Conservation (phyloP, 768 basidiomycete species). For the Sutorius australiensis region DNA sequence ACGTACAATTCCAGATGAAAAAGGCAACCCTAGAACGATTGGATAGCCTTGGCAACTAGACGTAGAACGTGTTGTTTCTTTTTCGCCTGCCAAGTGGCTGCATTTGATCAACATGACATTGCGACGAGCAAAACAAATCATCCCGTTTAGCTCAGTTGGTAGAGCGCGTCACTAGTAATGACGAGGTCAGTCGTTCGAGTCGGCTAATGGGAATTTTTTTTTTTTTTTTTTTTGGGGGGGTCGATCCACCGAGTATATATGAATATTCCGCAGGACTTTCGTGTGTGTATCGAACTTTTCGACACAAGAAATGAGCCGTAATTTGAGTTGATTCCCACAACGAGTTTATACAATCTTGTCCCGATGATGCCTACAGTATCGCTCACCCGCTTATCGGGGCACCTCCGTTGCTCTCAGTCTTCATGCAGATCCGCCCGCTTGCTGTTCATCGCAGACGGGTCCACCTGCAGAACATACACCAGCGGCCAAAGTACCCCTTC, state of each 20-base stretch:
- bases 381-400: conserved; percentile 6
- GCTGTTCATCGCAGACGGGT: background rate
- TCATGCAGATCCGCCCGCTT: background rate
- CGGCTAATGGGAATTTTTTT: conserved; percentile 44
- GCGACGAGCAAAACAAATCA: background rate
- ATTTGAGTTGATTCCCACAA: conserved; percentile 8
- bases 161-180: conserved; percentile 72
- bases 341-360: background rate
- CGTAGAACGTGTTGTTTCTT: background rate
- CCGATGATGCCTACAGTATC: conserved; percentile 13
- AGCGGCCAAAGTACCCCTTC: conserved; percentile 46
- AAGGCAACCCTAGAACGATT: conserved; percentile 24
- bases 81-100: background rate
- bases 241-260: background rate
- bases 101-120: background rate
- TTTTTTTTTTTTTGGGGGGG: too few relatives aligned
- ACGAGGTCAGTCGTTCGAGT: conserved; percentile 67
- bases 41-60: conserved; percentile 18
- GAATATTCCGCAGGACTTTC: background rate
- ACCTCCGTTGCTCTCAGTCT: conserved; percentile 3
- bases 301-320: background rate
- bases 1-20: conserved; percentile 26
- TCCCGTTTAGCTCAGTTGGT: conserved; percentile 43
- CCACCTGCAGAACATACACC: conserved; percentile 38
- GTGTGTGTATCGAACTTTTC: background rate